Percentiles rank a stretch among this genome's conserved stretches.
Evolutionary conservation across 768 basidiomycete genomes (phyloP).

Genomic region (Auriscalpium vulgare): DNA sequence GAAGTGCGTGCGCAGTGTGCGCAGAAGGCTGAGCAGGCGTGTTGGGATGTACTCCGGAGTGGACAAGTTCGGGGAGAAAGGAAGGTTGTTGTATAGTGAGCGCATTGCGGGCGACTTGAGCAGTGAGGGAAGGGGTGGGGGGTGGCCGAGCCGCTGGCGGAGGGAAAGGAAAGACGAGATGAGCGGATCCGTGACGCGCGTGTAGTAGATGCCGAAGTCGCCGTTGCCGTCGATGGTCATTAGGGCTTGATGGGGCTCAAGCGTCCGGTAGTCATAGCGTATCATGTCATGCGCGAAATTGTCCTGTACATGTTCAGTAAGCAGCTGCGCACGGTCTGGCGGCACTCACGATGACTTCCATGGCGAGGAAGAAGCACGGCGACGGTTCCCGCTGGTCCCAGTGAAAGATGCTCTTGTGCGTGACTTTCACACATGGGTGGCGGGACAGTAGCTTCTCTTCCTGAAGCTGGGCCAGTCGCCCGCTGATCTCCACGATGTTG

Average conservation of each 20-base stretch:
- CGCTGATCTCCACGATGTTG: slow-evolving; percentile 91
- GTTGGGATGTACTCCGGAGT: slow-evolving; percentile 89
- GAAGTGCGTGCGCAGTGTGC: slow-evolving; percentile 73
- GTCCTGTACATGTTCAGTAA: slow-evolving; percentile 42
- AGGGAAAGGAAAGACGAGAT: slow-evolving; percentile 70
- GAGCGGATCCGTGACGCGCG: slow-evolving; percentile 78
- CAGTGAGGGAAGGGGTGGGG: slow-evolving; percentile 46
- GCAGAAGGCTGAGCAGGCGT: slow-evolving; percentile 76
- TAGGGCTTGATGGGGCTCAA: slow-evolving; percentile 77
- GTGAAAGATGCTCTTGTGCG: slow-evolving; percentile 77
- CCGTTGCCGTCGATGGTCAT: slow-evolving; percentile 73
- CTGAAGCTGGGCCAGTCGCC: slow-evolving; percentile 67
- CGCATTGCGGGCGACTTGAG: slow-evolving; percentile 54
- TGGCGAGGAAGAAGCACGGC: slow-evolving; percentile 87
- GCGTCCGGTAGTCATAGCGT: slow-evolving; percentile 75
- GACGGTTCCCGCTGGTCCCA: slow-evolving; percentile 71
- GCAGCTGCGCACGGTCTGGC: background rate
- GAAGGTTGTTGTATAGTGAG: slow-evolving; percentile 57
- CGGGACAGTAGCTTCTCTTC: slow-evolving; percentile 48
- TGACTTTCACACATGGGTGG: slow-evolving; percentile 63
- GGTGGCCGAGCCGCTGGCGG: slow-evolving; percentile 50
- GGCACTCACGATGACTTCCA: slow-evolving; percentile 85
- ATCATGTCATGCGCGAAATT: slow-evolving; percentile 96
- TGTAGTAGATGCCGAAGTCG: slow-evolving; percentile 80
- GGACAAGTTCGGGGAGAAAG: slow-evolving; percentile 88